Conservation (phyloP, 441 rosid genomes). For the Melastoma candidum region DNA sequence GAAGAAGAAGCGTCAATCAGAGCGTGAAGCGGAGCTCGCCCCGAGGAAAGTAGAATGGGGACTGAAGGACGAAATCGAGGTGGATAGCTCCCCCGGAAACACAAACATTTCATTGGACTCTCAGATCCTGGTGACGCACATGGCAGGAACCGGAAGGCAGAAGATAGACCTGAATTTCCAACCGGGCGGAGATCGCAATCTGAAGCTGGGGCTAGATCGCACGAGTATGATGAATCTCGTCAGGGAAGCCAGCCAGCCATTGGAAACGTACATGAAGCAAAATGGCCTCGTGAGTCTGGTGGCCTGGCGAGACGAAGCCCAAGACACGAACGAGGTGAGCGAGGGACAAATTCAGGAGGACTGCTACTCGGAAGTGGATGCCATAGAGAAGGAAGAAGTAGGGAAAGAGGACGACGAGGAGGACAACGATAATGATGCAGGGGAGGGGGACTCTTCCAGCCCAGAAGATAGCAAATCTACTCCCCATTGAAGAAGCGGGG, state of each 20-base stretch:
- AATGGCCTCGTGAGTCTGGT: slow-evolving; percentile 35
- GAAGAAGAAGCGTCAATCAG: slow-evolving; percentile 50
- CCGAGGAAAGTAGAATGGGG: slow-evolving; percentile 41
- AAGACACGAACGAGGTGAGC: too few species aligned
- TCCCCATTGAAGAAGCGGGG: too few species aligned
- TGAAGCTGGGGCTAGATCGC: slow-evolving; percentile 16
- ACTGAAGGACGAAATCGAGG: slow-evolving; percentile 46
- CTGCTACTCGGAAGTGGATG: too few species aligned
- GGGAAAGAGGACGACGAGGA: too few species aligned
- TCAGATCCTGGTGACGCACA: slow-evolving; percentile 31
- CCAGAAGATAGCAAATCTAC: too few species aligned
- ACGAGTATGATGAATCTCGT: slow-evolving; percentile 79
- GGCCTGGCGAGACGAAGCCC: slow-evolving; percentile 3
- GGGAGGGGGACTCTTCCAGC: too few species aligned
- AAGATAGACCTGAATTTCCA: slow-evolving; percentile 50
- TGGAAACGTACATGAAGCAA: slow-evolving; percentile 53
- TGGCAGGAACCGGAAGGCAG: slow-evolving; percentile 27
- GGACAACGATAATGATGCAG: too few species aligned
- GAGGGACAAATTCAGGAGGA: too few species aligned
- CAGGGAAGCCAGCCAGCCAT: slow-evolving; percentile 61
- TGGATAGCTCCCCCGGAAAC: slow-evolving; percentile 57
- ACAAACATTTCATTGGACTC: slow-evolving; percentile 32
- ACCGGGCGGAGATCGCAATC: slow-evolving; percentile 34
- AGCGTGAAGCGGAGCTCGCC: slow-evolving; percentile 51
- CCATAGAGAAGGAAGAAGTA: too few species aligned